Percentiles rank a stretch among this genome's conserved stretches.
Evolutionary conservation across 2,329 filamentous ascomycete genomes (phyloP).

Genomic region (Neurospora sp.): DNA sequence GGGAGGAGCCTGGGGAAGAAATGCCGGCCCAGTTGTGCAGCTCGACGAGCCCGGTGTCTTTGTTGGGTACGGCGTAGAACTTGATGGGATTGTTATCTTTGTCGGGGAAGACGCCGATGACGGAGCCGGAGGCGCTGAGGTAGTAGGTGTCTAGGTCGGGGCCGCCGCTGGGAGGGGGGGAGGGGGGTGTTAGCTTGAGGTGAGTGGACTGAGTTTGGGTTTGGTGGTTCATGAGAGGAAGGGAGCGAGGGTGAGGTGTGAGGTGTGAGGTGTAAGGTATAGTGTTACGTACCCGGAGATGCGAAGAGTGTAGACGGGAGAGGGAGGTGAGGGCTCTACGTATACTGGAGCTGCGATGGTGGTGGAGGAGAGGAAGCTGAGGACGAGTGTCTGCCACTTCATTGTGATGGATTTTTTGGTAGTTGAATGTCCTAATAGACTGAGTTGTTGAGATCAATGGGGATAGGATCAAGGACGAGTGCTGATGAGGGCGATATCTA

Average conservation of each 20-base stretch:
- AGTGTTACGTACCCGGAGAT: conserved; percentile 15
- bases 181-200: background rate
- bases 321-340: background rate
- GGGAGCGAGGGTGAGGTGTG: background rate
- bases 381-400: conserved; percentile 15
- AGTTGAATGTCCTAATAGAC: background rate
- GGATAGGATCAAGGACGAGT: background rate
- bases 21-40: conserved; percentile 29
- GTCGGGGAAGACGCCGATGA: conserved; percentile 23
- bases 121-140: conserved; percentile 22
- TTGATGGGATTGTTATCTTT: conserved; percentile 8
- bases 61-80: conserved; percentile 23
- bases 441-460: background rate
- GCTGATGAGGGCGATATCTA: background rate
- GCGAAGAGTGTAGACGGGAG: conserved; percentile 14
- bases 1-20: conserved; percentile 18
- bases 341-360: conserved; percentile 12
- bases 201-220: background rate
- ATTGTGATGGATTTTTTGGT: conserved; percentile 9
- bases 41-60: conserved; percentile 20
- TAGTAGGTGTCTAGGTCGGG: conserved; percentile 22
- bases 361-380: conserved; percentile 10
- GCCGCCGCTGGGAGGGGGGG: conserved; percentile 2
- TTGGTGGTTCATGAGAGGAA: no score
- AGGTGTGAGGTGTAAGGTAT: background rate